phyloP scores from a whole-genome alignment of 306 rosid species.

The Medicago lupulina region DNA sequence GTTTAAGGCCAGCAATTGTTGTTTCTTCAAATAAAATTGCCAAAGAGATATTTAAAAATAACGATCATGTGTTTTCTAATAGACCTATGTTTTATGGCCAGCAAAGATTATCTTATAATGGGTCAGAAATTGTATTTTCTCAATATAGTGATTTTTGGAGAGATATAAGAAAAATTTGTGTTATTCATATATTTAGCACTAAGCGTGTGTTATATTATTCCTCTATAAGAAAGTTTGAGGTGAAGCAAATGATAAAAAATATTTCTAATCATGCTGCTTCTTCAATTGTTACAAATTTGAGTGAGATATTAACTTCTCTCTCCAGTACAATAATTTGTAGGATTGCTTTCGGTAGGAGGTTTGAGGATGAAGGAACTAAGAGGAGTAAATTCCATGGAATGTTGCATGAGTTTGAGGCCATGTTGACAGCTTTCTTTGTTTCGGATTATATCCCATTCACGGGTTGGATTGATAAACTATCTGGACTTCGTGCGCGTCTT shows the following conservation, averaged over 20 bases:
- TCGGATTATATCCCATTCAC: neutral
- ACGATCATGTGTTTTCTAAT: slow-evolving; percentile 39
- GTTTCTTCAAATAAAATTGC: slow-evolving; percentile 31
- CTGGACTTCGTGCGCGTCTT: slow-evolving; percentile 29
- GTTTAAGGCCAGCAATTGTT: slow-evolving; percentile 40
- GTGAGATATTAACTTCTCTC: slow-evolving; percentile 28
- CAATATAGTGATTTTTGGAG: slow-evolving; percentile 52
- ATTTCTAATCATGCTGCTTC: slow-evolving; percentile 32
- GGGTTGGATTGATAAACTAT: slow-evolving; percentile 50
- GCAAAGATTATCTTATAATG: slow-evolving; percentile 46
- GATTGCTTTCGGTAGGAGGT: neutral
- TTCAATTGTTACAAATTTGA: slow-evolving; percentile 30
- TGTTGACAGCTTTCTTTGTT: neutral
- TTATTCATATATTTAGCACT: slow-evolving; percentile 41
- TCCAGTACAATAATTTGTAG: slow-evolving; percentile 39
- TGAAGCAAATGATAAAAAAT: slow-evolving; percentile 18
- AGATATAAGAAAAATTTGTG: slow-evolving; percentile 22
- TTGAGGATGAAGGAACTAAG: neutral
- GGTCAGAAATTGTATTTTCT: slow-evolving; percentile 38
- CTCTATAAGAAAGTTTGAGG: slow-evolving; percentile 35
- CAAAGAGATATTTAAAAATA: slow-evolving; percentile 16
- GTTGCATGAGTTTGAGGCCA: neutral
- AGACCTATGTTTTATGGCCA: slow-evolving; percentile 39
- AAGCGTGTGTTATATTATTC: slow-evolving; percentile 36
- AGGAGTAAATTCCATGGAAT: neutral